Evolutionary conservation across 345 rosid species (phyloP).

Genomic region (Corchorus olitorius): DNA sequence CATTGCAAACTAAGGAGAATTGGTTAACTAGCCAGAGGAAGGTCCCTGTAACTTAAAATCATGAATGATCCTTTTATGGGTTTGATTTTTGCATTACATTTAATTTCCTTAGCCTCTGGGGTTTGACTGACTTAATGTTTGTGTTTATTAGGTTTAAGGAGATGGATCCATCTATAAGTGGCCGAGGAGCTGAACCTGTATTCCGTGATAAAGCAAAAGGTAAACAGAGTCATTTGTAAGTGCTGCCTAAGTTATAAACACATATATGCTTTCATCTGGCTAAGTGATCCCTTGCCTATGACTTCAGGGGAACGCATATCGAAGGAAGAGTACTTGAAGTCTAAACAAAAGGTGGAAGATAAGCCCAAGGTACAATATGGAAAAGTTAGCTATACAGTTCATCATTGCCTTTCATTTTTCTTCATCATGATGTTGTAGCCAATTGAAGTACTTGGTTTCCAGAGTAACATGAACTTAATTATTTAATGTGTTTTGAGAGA

Average conservation of each 20-base stretch:
- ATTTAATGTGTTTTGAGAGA: not conserved
- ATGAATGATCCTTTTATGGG: conserved; percentile 4
- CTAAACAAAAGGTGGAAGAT: conserved; percentile 56
- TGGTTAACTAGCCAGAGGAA: not conserved
- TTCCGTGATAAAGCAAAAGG: conserved; percentile 88
- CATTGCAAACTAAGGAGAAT: not conserved
- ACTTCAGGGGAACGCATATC: conserved; percentile 70
- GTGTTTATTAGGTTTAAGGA: conserved; percentile 53
- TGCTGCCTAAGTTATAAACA: conserved; percentile 14
- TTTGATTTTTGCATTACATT: conserved; percentile 4
- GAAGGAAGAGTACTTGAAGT: conserved; percentile 64
- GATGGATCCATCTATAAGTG: conserved; percentile 77
- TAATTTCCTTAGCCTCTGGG: not conserved
- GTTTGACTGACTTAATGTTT: not conserved
- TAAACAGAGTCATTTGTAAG: conserved; percentile 23
- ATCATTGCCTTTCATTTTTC: not conserved
- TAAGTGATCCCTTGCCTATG: not conserved
- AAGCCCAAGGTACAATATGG: conserved; percentile 67
- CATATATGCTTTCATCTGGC: conserved; percentile 17
- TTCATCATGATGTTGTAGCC: not conserved
- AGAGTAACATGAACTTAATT: not conserved
- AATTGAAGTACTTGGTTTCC: not conserved
- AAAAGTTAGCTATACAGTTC: conserved; percentile 2
- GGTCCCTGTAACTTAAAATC: not conserved
- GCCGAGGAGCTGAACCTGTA: conserved; percentile 78